Evolutionary conservation across 2,329 filamentous ascomycete genomes (phyloP).

Genomic region (Colletotrichum scovillei): DNA sequence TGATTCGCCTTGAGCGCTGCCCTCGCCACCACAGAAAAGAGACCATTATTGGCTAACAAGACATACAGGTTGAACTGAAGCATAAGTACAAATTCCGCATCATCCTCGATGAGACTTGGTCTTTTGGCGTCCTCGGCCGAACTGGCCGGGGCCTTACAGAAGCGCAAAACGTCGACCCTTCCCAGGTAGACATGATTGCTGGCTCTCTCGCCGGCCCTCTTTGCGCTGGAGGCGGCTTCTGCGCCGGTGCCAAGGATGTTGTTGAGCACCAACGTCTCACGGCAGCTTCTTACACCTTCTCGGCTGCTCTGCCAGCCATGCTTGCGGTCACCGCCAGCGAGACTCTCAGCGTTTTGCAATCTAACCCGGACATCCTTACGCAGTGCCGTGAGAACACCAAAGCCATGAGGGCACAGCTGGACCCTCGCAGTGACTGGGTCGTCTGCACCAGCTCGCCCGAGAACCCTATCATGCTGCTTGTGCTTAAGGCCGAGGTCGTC

Average conservation of each 20-base stretch:
- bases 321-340: slow-evolving; percentile 96
- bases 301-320: slow-evolving; percentile 92
- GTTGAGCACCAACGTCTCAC: slow-evolving; percentile 97
- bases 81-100: slow-evolving; percentile 97
- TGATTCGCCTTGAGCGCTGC: slow-evolving; percentile 22
- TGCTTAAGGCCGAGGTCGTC: slow-evolving; percentile 86
- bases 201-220: slow-evolving; percentile 91
- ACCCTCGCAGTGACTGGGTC: slow-evolving; percentile 95
- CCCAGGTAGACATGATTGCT: slow-evolving; percentile 96
- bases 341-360: slow-evolving; percentile 86
- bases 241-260: slow-evolving; percentile 89
- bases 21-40: neutral
- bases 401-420: slow-evolving; percentile 85
- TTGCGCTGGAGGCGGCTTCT: slow-evolving; percentile 95
- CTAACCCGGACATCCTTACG: slow-evolving; percentile 82
- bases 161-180: slow-evolving; percentile 94
- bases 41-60: slow-evolving; percentile 18
- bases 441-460: slow-evolving; percentile 82
- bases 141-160: slow-evolving; percentile 94
- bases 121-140: slow-evolving; percentile 91
- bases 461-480: slow-evolving; percentile 88
- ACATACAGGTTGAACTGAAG: slow-evolving; percentile 77
- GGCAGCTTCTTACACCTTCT: slow-evolving; percentile 93
- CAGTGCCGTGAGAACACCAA: slow-evolving; percentile 88
- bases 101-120: slow-evolving; percentile 97